Percentiles rank a stretch among this genome's conserved stretches.
Conservation (phyloP, 1,139 yeast genomes). For the Pichia norvegensis region DNA sequence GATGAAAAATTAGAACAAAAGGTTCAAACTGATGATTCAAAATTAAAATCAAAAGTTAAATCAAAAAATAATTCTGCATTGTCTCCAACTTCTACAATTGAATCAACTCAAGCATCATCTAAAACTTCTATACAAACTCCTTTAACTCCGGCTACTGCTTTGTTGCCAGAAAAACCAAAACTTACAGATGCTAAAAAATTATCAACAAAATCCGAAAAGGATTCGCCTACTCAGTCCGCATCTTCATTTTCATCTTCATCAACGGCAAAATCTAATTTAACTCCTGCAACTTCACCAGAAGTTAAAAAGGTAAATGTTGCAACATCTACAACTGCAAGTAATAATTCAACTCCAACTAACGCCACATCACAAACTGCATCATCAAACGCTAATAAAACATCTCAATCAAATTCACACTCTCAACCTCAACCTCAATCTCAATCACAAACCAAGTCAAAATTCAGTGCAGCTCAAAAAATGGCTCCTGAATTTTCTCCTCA, state of each 20-base stretch:
- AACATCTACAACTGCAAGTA: neutral
- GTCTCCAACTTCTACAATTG: slow-evolving; percentile 48
- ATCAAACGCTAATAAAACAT: neutral
- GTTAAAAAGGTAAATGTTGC: neutral
- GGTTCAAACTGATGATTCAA: neutral
- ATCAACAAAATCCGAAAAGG: neutral
- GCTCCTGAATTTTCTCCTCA: neutral
- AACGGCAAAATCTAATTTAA: neutral
- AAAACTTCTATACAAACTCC: neutral
- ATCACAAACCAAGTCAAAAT: neutral
- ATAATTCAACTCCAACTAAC: neutral
- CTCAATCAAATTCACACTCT: neutral
- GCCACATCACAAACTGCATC: neutral
- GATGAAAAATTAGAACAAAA: neutral
- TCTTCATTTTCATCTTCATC: neutral
- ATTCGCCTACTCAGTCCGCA: neutral
- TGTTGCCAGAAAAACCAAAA: neutral
- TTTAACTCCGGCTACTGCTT: slow-evolving; percentile 5
- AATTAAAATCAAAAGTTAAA: slow-evolving; percentile 12
- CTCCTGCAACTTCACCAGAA: neutral
- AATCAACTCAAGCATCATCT: slow-evolving; percentile 8
- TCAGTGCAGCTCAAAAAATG: neutral
- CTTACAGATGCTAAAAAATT: neutral
- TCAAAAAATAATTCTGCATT: no score
- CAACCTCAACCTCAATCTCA: no score